Base-by-base conservation (phyloP, 352 stramenopile genomes). In the Blastocystis sp. region DNA sequence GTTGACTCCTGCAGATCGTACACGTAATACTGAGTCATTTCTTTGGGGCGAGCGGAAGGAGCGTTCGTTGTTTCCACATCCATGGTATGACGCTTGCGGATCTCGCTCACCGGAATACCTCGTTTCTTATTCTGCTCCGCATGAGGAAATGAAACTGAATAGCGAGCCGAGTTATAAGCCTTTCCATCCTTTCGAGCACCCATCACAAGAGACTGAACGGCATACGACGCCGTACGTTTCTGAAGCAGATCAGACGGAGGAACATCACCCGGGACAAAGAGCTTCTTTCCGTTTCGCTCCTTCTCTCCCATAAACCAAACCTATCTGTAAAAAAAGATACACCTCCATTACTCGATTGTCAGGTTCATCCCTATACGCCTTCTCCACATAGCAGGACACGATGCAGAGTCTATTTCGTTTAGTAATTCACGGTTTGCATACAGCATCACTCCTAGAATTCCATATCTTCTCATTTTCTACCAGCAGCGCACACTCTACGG, bases 251-350 rank as follows among this genome's bases (percentile, higher is more conserved):
- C 21, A 29, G 44, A 64, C 21, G 61, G 21, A 18, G 53, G 48
- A n/a, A 81, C 69, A 64, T 64, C 48, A 63, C 69, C 69, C 24
- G 69, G 69, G 63, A 81, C 56, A 44, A 65, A 81, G 3, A 81
- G 40, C 18, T 59, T 49, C 27, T 48, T 64, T 29, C 48, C 48
- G n/a, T 81, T 51, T 24, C 69, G 46, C 11, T 81, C 53, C 1
- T 11, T 48, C 4, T 44, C n/a, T 38, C 69, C 69, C n/a, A 27
- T 81, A n/a, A 61, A 81, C 69, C 69, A 81, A 4, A 18, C 14
- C 69, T 81, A 81, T 4, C 4, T 32, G n/a, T 16, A 42, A 14
- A 75, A 16, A 51, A 14, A 21, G 36, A 51, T 11, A 36, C 14
- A 4, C 21, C 29, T 54, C 21, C 29, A 16, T 14, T 53, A 75